Conservation (phyloP, 2,329 filamentous ascomycete genomes). For the Monosporascus sp. region DNA sequence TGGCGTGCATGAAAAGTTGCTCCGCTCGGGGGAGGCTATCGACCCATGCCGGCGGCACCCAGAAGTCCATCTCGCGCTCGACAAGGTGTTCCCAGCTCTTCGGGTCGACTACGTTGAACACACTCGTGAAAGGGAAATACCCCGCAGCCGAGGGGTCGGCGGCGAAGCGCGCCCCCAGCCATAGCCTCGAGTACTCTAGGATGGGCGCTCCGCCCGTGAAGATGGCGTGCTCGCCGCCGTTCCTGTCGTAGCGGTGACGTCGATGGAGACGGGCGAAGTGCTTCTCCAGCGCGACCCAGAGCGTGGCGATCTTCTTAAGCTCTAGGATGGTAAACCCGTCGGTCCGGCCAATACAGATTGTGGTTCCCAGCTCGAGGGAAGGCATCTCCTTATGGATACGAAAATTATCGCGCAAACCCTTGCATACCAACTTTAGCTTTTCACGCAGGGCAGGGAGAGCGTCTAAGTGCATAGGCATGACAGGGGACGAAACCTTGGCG, state of each 20-base stretch:
- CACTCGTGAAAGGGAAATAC: neutral
- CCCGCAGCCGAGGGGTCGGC: neutral
- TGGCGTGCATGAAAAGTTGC: constrained; percentile 2
- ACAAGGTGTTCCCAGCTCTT: neutral
- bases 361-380: constrained; percentile 9
- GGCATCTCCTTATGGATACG: constrained; percentile 11
- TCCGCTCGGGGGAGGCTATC: neutral
- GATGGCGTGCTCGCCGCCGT: constrained; percentile 3
- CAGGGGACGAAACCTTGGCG: constrained; percentile 15
- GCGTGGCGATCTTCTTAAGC: constrained; percentile 14
- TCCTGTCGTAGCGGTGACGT: neutral
- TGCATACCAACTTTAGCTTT: neutral
- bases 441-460: no score
- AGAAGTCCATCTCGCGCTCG: constrained; percentile 1
- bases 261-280: constrained; percentile 3
- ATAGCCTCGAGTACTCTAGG: neutral
- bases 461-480: neutral
- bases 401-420: constrained; percentile 6
- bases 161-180: neutral
- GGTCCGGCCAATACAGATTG: constrained; percentile 10
- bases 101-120: neutral
- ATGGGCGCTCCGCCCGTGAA: neutral
- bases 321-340: constrained; percentile 12
- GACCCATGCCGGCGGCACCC: neutral
- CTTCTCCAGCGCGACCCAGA: constrained; percentile 3